Base-by-base conservation (phyloP, 2,329 filamentous ascomycete species). In the Rhynchosporium secalis region DNA sequence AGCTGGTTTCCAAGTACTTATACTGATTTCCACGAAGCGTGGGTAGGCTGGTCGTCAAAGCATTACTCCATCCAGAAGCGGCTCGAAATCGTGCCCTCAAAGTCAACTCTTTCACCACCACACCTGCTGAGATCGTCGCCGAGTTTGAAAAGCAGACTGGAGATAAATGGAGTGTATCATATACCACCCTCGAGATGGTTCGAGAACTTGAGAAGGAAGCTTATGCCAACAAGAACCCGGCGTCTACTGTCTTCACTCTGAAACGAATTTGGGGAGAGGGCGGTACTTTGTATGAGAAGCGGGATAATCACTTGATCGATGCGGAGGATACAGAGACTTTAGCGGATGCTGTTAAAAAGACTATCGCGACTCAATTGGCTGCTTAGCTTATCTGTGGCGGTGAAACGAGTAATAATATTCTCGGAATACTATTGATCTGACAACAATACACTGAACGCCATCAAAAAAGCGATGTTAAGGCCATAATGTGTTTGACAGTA, bases 221-320 rank as follows among this genome's bases (percentile, higher is more conserved):
- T 0, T 90, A 86, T 84, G 78, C 79, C 15, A 76, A 78, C 40
- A 78, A 79, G 0, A 74, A 78, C 52, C 79, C 85, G 0, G 64
- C 71, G 20, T 86, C 86, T 0, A 84, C 84, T 0, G 66, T 77
- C 1, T 78, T 81, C 55, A 91, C 89, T 0, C 75, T 92, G 66
- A 78, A 86, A 51, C 77, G 89, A 20, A 92, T 92, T 56, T 92
- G 89, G 89, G 83, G 83, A 0, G 84, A 89, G 69, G 89, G 89
- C 0, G 86, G 86, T 1, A 92, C 89, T 0, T 73, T 91, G 51
- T 91, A 92, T 71, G 81, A 85, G 1, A 82, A 83, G 74, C 83
- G 86, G 60, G 88, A 90, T 71, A 91, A 92, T 69, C 80, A 78
- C 33, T 68, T 79, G 1, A 79, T 91, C 58, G 84, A 80, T 0